Evolutionary conservation across 2,329 filamentous ascomycete species (phyloP).

Genomic region (Alternaria panax): DNA sequence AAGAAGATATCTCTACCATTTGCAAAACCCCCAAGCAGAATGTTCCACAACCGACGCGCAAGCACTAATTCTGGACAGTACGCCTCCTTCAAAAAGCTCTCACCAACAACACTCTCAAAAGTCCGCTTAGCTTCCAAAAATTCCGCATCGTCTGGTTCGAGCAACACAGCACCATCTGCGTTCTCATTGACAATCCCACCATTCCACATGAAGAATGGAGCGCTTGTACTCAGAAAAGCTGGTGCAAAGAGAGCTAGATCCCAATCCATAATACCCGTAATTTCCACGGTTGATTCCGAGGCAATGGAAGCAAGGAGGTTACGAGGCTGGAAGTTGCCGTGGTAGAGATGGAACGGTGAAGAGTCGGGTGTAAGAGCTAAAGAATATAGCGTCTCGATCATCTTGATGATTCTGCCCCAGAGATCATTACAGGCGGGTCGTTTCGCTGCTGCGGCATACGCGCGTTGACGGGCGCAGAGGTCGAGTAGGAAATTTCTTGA

Average conservation of each 20-base stretch:
- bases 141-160: not conserved
- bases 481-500: not conserved
- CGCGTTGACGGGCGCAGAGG: not conserved
- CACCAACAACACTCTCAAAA: not conserved
- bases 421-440: not conserved
- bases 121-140: not conserved
- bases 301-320: not conserved
- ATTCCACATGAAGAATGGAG: constrained; percentile 31
- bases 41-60: not conserved
- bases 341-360: not conserved
- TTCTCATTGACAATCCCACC: too few species aligned
- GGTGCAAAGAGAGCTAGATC: constrained; percentile 32
- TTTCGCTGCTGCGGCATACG: not conserved
- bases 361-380: not conserved
- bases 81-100: not conserved
- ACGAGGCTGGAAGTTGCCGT: not conserved
- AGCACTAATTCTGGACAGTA: not conserved
- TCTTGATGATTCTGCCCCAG: not conserved
- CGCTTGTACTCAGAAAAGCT: constrained; percentile 18
- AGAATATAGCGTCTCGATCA: not conserved
- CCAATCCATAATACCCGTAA: constrained; percentile 36
- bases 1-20: not conserved
- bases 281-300: not conserved
- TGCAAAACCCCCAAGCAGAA: not conserved
- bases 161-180: not conserved